These are phyloP conservation scores for Violaceomyces palustris DNA, from an alignment of 1,284 basidiomycete genomes.

Conservation along the genomic window DNA sequence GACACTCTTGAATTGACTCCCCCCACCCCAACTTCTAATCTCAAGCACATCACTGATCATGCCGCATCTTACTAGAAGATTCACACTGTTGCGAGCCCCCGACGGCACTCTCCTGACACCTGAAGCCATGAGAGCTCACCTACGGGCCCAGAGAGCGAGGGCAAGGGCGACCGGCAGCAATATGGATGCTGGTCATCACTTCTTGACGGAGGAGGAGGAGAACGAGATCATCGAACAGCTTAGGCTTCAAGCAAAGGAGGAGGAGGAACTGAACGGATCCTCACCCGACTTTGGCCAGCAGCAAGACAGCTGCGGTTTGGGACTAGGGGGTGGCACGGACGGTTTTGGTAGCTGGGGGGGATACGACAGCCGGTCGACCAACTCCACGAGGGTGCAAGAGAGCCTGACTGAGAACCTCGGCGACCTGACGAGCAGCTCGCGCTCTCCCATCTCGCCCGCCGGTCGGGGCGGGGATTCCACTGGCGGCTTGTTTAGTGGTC, in stretches of 20 bases:
- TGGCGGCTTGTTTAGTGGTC: constrained; percentile 24
- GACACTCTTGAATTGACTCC: no score
- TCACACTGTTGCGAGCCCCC: constrained; percentile 40
- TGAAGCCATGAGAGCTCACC: constrained; percentile 44
- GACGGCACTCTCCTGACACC: constrained; percentile 43
- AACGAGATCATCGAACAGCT: constrained; percentile 47
- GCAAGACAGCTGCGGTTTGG: constrained; percentile 15
- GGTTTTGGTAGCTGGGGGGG: constrained; percentile 36
- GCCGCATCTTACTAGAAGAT: constrained; percentile 44
- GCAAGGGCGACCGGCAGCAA: constrained; percentile 26
- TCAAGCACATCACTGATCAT: constrained; percentile 48
- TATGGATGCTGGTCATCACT: constrained; percentile 11
- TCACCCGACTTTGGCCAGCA: constrained; percentile 22
- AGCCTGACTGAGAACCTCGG: constrained; percentile 22
- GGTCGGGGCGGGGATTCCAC: constrained; percentile 4
- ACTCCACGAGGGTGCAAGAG: constrained; percentile 6
- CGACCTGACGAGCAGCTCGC: constrained; percentile 4
- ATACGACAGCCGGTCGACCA: not conserved
- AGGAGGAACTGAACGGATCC: no score
- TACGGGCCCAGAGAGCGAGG: constrained; percentile 38
- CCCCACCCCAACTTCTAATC: no score
- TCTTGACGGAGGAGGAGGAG: constrained; percentile 47
- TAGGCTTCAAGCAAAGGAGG: constrained; percentile 21
- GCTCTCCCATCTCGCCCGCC: constrained; percentile 3
- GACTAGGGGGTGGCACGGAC: constrained; percentile 30